Evolutionary conservation across 1,139 yeast genomes (phyloP).

Genomic region (Pichia sp.): DNA sequence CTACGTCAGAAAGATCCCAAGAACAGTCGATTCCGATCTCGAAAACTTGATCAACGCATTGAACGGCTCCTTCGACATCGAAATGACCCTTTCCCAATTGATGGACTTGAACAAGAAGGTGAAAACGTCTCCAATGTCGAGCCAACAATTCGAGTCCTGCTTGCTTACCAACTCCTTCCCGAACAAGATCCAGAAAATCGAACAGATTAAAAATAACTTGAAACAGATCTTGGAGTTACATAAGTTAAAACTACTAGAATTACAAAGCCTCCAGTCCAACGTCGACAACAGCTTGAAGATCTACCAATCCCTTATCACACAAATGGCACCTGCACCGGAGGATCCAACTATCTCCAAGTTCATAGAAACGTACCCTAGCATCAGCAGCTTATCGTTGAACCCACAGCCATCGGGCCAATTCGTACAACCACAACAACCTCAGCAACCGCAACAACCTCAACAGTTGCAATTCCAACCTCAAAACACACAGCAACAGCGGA

Average conservation of each 20-base stretch:
- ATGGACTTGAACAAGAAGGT: conserved; percentile 32
- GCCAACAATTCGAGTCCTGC: conserved; percentile 28
- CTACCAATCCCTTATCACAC: conserved; percentile 53
- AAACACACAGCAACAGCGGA: not conserved
- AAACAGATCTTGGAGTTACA: conserved; percentile 29
- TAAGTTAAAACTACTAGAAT: conserved; percentile 47
- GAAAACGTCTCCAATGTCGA: conserved; percentile 24
- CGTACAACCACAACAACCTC: not conserved
- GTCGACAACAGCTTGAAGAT: conserved; percentile 61
- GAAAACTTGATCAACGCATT: conserved; percentile 37
- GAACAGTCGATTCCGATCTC: conserved; percentile 55
- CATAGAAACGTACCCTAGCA: conserved; percentile 17
- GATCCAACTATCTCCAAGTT: conserved; percentile 17
- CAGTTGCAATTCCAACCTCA: not conserved
- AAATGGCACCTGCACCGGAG: conserved; percentile 14
- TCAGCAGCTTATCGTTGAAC: conserved; percentile 12
- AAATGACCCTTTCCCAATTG: conserved; percentile 57
- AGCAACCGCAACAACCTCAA: not conserved
- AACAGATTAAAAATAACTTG: conserved; percentile 20
- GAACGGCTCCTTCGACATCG: conserved; percentile 54
- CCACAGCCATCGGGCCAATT: not conserved
- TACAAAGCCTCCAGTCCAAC: conserved; percentile 64
- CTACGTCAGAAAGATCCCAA: conserved; percentile 78
- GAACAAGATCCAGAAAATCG: conserved; percentile 26
- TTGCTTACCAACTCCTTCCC: conserved; percentile 29